Percentiles rank a stretch among this genome's conserved stretches.
These are phyloP conservation scores for Crucihimalaya himalaica DNA, from an alignment of 345 rosid genomes.

Conservation along the genomic window DNA sequence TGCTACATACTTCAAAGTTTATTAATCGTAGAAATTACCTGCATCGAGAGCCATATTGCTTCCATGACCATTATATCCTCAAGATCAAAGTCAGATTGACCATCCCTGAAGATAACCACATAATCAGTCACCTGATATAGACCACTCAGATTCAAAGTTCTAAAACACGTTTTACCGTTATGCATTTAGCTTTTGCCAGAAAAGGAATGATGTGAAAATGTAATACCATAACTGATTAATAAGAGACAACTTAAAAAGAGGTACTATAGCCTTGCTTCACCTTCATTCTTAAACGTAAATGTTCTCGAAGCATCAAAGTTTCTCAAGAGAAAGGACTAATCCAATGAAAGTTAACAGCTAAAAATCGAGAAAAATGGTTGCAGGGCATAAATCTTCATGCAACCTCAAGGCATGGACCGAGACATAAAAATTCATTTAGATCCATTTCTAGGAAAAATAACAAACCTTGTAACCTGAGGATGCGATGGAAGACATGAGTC, in stretches of 20 bases:
- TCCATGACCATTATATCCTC: constrained; percentile 95
- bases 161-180: background rate
- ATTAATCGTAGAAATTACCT: constrained; percentile 44
- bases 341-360: background rate
- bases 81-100: constrained; percentile 76
- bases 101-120: constrained; percentile 54
- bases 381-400: background rate
- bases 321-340: background rate
- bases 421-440: background rate
- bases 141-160: background rate
- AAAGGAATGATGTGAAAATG: background rate
- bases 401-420: background rate
- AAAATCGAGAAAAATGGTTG: background rate
- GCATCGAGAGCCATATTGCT: constrained; percentile 93
- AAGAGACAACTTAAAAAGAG: background rate
- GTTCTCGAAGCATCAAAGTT: background rate
- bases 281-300: constrained; percentile 2
- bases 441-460: background rate
- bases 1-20: background rate
- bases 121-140: background rate
- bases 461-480: constrained; percentile 57
- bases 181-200: background rate
- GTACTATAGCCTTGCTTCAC: background rate
- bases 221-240: constrained; percentile 1
- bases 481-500: constrained; percentile 40